These are phyloP conservation scores for Penicillium hordei DNA, from an alignment of 2,329 filamentous ascomycete species.

Conservation along the genomic window DNA sequence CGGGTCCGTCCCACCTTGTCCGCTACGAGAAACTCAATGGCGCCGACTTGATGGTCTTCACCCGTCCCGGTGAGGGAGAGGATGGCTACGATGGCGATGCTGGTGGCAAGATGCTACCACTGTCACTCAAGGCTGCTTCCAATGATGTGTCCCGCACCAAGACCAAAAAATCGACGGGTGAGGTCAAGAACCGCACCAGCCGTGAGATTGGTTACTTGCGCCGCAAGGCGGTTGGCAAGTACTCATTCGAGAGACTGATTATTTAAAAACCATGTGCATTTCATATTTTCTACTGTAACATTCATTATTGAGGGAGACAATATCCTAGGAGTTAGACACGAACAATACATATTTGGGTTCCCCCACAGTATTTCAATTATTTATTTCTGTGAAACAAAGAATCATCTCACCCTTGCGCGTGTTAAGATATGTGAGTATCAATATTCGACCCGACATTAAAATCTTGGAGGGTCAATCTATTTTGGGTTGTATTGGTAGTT, in stretches of 20 bases:
- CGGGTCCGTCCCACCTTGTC: conserved; percentile 25
- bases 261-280: conserved; percentile 50
- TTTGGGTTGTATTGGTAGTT: background rate
- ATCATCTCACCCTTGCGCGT: background rate
- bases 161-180: conserved; percentile 64
- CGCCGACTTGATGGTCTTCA: conserved; percentile 38
- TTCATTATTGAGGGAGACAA: conserved; percentile 16
- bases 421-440: background rate
- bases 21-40: conserved; percentile 42
- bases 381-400: background rate
- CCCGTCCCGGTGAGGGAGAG: conserved; percentile 27
- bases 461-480: background rate
- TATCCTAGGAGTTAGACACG: conserved; percentile 22
- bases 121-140: conserved; percentile 66
- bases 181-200: conserved; percentile 65
- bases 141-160: conserved; percentile 47
- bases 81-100: conserved; percentile 34
- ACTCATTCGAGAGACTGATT: conserved; percentile 76
- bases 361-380: background rate
- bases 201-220: conserved; percentile 75
- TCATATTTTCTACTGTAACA: conserved; percentile 24
- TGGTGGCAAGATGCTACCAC: conserved; percentile 58
- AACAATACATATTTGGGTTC: conserved; percentile 8
- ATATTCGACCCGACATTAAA: background rate
- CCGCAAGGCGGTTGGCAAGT: conserved; percentile 76